Conservation (phyloP, 1,284 basidiomycete species). For the Inonotus hispidus region DNA sequence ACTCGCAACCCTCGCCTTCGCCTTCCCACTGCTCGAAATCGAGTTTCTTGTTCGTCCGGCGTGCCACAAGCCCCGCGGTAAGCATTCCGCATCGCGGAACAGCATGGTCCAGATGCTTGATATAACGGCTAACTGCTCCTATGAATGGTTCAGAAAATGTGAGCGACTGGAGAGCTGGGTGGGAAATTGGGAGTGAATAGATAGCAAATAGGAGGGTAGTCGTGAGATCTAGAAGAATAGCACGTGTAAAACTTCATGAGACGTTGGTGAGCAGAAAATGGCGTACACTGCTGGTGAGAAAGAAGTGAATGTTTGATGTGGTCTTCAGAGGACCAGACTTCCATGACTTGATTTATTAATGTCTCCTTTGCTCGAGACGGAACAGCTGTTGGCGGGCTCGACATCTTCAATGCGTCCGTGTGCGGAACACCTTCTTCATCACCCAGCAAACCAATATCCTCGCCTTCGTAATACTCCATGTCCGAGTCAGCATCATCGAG, state of each 20-base stretch:
- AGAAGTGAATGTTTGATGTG: slow-evolving; percentile 72
- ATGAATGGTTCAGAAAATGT: slow-evolving; percentile 63
- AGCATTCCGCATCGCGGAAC: slow-evolving; percentile 93
- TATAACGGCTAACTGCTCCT: slow-evolving; percentile 67
- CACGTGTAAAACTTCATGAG: background rate
- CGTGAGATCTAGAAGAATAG: slow-evolving; percentile 51
- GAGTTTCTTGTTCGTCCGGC: slow-evolving; percentile 56
- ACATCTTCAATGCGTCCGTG: background rate
- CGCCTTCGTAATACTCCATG: slow-evolving; percentile 54
- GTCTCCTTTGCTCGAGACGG: slow-evolving; percentile 29
- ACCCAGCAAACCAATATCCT: slow-evolving; percentile 64
- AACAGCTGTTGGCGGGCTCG: slow-evolving; percentile 31
- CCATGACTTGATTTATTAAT: slow-evolving; percentile 44
- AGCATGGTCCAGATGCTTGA: slow-evolving; percentile 70
- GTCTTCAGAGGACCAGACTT: slow-evolving; percentile 60
- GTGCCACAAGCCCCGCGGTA: slow-evolving; percentile 75
- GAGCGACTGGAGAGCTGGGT: slow-evolving; percentile 34
- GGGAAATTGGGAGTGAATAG: slow-evolving; percentile 49
- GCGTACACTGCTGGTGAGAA: slow-evolving; percentile 61
- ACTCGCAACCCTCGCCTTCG: slow-evolving; percentile 58
- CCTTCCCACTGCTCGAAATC: slow-evolving; percentile 86
- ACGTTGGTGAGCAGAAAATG: background rate
- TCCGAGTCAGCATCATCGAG: slow-evolving; percentile 45
- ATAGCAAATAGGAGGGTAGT: slow-evolving; percentile 60
- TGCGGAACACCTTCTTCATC: slow-evolving; percentile 34